Evolutionary conservation across 1,284 basidiomycete genomes (phyloP).

Genomic region (Acaromyces ingoldii): DNA sequence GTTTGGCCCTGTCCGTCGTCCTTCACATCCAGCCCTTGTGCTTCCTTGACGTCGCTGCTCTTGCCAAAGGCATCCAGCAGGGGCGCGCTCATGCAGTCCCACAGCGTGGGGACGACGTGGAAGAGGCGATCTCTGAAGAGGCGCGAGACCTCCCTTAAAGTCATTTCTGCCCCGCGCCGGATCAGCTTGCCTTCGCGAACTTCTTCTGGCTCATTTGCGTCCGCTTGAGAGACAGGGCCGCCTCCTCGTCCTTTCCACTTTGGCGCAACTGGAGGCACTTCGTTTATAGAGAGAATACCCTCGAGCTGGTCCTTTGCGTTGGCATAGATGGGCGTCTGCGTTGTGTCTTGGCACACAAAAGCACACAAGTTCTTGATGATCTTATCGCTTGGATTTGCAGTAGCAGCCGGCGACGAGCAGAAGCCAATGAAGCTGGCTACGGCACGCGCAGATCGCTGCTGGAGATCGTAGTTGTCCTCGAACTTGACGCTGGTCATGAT

Average conservation of each 20-base stretch:
- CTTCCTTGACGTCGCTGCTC: constrained; percentile 57
- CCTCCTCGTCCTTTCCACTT: too few relatives aligned
- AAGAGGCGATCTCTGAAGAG: constrained; percentile 73
- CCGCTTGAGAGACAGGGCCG: constrained; percentile 46
- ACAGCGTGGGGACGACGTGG: constrained; percentile 78
- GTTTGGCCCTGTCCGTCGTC: constrained; percentile 66
- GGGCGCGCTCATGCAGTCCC: constrained; percentile 82
- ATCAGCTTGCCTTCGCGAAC: constrained; percentile 55
- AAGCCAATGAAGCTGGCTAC: constrained; percentile 84
- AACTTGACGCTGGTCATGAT: constrained; percentile 93
- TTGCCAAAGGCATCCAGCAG: constrained; percentile 65
- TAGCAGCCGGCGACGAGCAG: constrained; percentile 63
- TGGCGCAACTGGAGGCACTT: constrained; percentile 55
- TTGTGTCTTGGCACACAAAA: constrained; percentile 80
- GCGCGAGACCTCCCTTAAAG: constrained; percentile 71
- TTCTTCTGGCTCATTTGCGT: constrained; percentile 27
- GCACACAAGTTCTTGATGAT: constrained; percentile 96
- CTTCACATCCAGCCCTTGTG: constrained; percentile 15
- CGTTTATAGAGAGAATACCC: constrained; percentile 71
- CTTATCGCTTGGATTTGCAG: constrained; percentile 70
- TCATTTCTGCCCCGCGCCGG: constrained; percentile 74
- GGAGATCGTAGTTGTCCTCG: constrained; percentile 80
- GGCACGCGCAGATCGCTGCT: constrained; percentile 79
- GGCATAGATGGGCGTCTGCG: constrained; percentile 82
- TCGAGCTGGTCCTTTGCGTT: constrained; percentile 61